phyloP scores from a whole-genome alignment of 495 filamentous ascomycete species.

The Penicillium mononematosum region DNA sequence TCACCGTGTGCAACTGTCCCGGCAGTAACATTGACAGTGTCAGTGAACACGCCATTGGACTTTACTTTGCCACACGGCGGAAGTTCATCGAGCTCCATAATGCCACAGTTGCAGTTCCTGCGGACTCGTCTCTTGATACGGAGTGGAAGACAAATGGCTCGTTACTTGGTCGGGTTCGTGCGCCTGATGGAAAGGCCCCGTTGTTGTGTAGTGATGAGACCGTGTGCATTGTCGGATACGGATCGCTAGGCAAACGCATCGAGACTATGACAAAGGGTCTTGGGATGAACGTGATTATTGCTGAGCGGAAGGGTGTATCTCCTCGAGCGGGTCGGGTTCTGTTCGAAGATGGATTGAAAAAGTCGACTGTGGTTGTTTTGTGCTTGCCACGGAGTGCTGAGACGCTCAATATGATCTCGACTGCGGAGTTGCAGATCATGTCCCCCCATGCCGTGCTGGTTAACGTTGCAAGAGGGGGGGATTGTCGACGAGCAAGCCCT shows the following conservation, averaged over 20 bases:
- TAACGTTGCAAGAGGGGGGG: slow-evolving; percentile 56
- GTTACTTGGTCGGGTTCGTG: slow-evolving; percentile 21
- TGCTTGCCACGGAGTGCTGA: slow-evolving; percentile 42
- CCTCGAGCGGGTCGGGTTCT: slow-evolving; percentile 34
- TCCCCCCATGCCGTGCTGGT: slow-evolving; percentile 46
- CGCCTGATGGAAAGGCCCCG: slow-evolving; percentile 37
- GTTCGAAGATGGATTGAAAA: slow-evolving; percentile 45
- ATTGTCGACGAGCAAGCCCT: slow-evolving; percentile 56
- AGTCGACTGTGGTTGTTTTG: slow-evolving; percentile 46
- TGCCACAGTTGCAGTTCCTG: slow-evolving; percentile 4
- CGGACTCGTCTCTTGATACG: slow-evolving; percentile 3
- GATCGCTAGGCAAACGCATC: slow-evolving; percentile 46
- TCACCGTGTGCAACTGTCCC: slow-evolving; percentile 49
- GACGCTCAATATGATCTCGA: slow-evolving; percentile 47
- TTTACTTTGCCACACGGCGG: slow-evolving; percentile 54
- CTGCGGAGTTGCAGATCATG: slow-evolving; percentile 51
- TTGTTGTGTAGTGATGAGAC: slow-evolving; percentile 44
- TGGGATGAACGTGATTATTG: slow-evolving; percentile 53
- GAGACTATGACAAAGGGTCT: slow-evolving; percentile 33
- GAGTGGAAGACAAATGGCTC: slow-evolving; percentile 27
- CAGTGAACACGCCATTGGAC: slow-evolving; percentile 51
- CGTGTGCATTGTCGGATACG: slow-evolving; percentile 53
- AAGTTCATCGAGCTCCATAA: slow-evolving; percentile 40
- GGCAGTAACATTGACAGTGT: slow-evolving; percentile 51
- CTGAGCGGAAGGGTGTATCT: slow-evolving; percentile 45